Percentiles rank a stretch among this genome's conserved stretches.
Conservation (phyloP, 352 stramenopile genomes). For the Pythium guiyangense region DNA sequence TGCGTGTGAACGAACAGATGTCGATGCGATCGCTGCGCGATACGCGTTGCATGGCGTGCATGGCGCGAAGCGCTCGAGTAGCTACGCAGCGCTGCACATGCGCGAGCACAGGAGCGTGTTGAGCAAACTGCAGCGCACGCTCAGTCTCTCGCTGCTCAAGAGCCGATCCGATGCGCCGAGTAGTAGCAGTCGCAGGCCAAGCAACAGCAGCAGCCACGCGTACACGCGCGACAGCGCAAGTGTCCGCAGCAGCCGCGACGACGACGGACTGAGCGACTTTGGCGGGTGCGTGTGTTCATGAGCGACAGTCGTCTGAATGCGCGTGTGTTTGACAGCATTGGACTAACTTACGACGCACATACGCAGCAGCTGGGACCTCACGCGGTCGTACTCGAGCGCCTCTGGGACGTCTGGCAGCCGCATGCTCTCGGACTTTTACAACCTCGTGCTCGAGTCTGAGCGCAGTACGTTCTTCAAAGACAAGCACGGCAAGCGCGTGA, state of each 20-base stretch:
- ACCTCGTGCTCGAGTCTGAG: slow-evolving; percentile 67
- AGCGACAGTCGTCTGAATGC: too few species aligned
- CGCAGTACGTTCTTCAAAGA: slow-evolving; percentile 66
- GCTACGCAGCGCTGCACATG: slow-evolving; percentile 1
- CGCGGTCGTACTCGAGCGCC: slow-evolving; percentile 35
- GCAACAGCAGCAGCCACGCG: neutral
- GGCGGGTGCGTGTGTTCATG: slow-evolving; percentile 11
- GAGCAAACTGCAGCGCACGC: slow-evolving; percentile 44
- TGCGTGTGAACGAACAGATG: slow-evolving; percentile 6
- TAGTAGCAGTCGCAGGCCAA: neutral
- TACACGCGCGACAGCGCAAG: neutral
- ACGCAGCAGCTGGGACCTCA: slow-evolving; percentile 28
- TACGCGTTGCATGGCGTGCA: slow-evolving; percentile 4
- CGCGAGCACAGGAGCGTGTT: slow-evolving; percentile 32
- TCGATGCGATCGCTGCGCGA: slow-evolving; percentile 9
- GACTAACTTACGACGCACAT: neutral
- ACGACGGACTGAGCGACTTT: slow-evolving; percentile 3
- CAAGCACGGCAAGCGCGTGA: slow-evolving; percentile 39
- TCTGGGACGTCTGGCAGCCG: slow-evolving; percentile 63
- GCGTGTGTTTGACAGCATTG: too few species aligned
- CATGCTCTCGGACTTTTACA: slow-evolving; percentile 79
- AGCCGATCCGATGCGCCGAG: slow-evolving; percentile 7
- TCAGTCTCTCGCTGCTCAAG: slow-evolving; percentile 32
- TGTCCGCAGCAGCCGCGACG: slow-evolving; percentile 5
- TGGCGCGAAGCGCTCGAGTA: slow-evolving; percentile 6